A percentile compares a stretch with the other conserved stretches of the same genome.
Evolutionary conservation across 306 rosid species (phyloP).

Genomic region (Castanospermum australe): DNA sequence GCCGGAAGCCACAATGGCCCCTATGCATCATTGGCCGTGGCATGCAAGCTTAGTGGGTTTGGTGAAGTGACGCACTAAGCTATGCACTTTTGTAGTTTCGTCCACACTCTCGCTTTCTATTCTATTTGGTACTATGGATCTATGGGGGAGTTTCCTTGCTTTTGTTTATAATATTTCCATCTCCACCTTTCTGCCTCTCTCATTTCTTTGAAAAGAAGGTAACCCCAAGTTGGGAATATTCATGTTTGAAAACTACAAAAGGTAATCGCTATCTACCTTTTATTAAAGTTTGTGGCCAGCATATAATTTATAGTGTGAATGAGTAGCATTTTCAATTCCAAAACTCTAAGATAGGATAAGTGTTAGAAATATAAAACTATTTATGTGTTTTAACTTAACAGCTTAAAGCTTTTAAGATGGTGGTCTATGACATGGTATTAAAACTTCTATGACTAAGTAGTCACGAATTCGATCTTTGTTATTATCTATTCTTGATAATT

Average conservation of each 20-base stretch:
- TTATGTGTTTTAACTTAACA: too few relatives aligned
- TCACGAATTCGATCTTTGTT: too few relatives aligned
- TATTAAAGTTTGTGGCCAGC: too few relatives aligned
- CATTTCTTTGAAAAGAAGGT: not conserved
- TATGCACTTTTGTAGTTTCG: not conserved
- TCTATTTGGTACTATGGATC: too few relatives aligned
- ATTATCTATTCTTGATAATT: too few relatives aligned
- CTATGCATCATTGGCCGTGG: not conserved
- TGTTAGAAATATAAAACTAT: too few relatives aligned
- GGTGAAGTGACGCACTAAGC: slow-evolving; percentile 41
- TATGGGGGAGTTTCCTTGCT: not conserved
- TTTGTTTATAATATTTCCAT: not conserved
- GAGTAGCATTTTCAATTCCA: not conserved
- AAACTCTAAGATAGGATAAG: not conserved
- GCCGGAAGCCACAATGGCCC: not conserved
- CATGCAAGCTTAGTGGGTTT: slow-evolving; percentile 34
- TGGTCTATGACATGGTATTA: too few relatives aligned
- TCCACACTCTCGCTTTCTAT: not conserved
- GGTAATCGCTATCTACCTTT: not conserved
- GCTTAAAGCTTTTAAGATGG: too few relatives aligned
- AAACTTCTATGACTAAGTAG: too few relatives aligned
- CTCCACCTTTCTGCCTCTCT: not conserved
- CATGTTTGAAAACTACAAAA: not conserved
- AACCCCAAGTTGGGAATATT: not conserved
- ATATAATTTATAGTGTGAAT: too few relatives aligned